Percentiles rank a stretch among this genome's conserved stretches.
Evolutionary conservation across 2,329 filamentous ascomycete species (phyloP).

Genomic region (Karstenula rhodostoma): DNA sequence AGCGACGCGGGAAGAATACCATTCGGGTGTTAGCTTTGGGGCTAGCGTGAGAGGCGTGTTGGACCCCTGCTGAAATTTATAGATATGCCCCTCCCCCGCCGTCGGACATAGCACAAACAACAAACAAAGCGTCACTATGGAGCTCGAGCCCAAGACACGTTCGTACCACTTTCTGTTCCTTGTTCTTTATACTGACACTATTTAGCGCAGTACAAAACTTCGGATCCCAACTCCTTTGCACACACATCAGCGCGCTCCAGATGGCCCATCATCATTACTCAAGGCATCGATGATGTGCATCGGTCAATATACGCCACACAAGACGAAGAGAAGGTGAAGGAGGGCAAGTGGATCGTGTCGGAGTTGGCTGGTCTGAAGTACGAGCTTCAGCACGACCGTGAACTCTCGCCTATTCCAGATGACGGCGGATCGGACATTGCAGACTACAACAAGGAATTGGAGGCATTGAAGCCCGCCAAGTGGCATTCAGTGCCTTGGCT

Average conservation of each 20-base stretch:
- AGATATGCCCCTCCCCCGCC: slow-evolving; percentile 22
- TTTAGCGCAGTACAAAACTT: slow-evolving; percentile 78
- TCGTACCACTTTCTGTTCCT: slow-evolving; percentile 43
- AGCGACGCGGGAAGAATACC: slow-evolving; percentile 15
- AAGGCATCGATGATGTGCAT: slow-evolving; percentile 94
- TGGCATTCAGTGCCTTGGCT: slow-evolving; percentile 93
- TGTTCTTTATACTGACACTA: slow-evolving; percentile 13
- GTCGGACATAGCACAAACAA: not conserved
- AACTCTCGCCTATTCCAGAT: slow-evolving; percentile 77
- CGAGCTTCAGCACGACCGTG: slow-evolving; percentile 88
- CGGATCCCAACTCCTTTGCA: slow-evolving; percentile 86
- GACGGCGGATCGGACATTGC: slow-evolving; percentile 80
- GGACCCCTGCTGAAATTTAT: slow-evolving; percentile 15
- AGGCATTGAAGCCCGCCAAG: slow-evolving; percentile 73
- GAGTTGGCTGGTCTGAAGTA: slow-evolving; percentile 87
- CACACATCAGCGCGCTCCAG: slow-evolving; percentile 83
- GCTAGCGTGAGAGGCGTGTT: not conserved
- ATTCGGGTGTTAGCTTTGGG: slow-evolving; percentile 1
- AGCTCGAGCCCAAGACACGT: slow-evolving; percentile 78
- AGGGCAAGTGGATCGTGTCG: slow-evolving; percentile 87
- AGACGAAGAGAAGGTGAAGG: slow-evolving; percentile 71
- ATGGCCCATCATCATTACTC: slow-evolving; percentile 94
- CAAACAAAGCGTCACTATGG: slow-evolving; percentile 60
- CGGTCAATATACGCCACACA: slow-evolving; percentile 69
- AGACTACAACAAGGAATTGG: slow-evolving; percentile 85